These are phyloP conservation scores for Immersiporthe knoxdaviesiana DNA, from an alignment of 2,329 filamentous ascomycete genomes.

Conservation along the genomic window DNA sequence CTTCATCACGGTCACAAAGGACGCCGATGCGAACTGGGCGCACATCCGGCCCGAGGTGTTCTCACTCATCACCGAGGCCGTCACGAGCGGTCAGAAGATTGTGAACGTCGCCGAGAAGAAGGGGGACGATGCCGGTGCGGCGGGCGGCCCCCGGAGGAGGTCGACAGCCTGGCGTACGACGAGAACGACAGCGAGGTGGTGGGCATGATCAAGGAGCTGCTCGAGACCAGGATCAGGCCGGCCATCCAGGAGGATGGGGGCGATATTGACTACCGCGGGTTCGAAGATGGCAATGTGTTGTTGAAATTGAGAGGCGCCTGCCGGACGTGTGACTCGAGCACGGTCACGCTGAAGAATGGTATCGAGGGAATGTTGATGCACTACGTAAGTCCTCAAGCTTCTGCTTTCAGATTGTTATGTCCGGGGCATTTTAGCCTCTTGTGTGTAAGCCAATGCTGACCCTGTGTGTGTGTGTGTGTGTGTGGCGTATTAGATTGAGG, in stretches of 20 bases:
- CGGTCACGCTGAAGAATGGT: conserved; percentile 94
- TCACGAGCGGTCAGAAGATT: conserved; percentile 80
- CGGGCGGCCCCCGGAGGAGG: conserved; percentile 45
- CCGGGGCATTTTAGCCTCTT: neutral
- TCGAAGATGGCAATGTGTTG: conserved; percentile 81
- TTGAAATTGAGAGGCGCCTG: conserved; percentile 91
- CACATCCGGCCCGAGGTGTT: conserved; percentile 96
- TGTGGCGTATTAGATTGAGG: conserved; percentile 75
- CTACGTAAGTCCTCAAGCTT: conserved; percentile 68
- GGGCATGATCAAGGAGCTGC: conserved; percentile 96
- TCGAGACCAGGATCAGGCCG: conserved; percentile 92
- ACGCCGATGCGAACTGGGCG: conserved; percentile 85
- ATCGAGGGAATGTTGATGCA: conserved; percentile 99
- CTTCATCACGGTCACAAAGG: conserved; percentile 96
- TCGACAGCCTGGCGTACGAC: conserved; percentile 79
- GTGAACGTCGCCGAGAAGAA: conserved; percentile 72
- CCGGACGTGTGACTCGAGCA: conserved; percentile 94
- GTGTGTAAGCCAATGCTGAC: conserved; percentile 35
- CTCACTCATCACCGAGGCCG: conserved; percentile 88
- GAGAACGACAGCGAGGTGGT: conserved; percentile 94
- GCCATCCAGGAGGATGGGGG: conserved; percentile 98
- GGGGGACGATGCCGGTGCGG: conserved; percentile 45
- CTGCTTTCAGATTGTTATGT: no score
- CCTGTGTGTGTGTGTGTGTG: no score
- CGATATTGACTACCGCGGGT: conserved; percentile 94